phyloP scores from a whole-genome alignment of 225 moss, liverwort and hornwort genomes.

The Marchantia polymorpha region DNA sequence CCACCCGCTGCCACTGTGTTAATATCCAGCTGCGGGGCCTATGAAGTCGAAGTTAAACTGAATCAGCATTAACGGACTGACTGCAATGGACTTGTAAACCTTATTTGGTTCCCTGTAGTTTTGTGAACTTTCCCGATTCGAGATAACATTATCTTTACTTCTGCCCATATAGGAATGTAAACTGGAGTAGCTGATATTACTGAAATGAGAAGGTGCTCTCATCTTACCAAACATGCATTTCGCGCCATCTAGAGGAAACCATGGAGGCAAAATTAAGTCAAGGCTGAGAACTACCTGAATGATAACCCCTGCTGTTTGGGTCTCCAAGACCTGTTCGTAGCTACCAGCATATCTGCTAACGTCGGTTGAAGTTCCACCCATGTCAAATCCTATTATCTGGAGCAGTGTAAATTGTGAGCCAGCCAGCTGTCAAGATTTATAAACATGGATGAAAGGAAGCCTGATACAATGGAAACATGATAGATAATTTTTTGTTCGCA shows the following conservation, averaged over 20 bases:
- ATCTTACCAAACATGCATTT: background rate
- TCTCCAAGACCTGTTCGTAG: constrained; percentile 97
- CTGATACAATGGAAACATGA: no score
- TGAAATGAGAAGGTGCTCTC: background rate
- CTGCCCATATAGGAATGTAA: background rate
- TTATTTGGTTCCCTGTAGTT: background rate
- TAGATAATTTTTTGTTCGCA: no score
- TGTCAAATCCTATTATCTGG: constrained; percentile 93
- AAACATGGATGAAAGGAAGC: no score
- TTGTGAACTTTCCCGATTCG: background rate
- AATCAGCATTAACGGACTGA: background rate
- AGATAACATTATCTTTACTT: background rate
- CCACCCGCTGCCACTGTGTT: constrained; percentile 98
- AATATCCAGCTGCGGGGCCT: constrained; percentile 97
- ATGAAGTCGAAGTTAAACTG: background rate
- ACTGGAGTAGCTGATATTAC: background rate
- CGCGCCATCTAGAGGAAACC: background rate
- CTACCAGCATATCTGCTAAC: constrained; percentile 88
- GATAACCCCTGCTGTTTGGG: constrained; percentile 92
- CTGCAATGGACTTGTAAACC: background rate
- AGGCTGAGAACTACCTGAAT: constrained; percentile 49
- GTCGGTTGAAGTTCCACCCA: constrained; percentile 98
- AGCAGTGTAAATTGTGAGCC: background rate
- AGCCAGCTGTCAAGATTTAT: no score
- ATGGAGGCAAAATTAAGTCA: no score